Evolutionary conservation across 805 yeast species (phyloP), one percentile per base, ranked within the genome.

Genomic region (Pichia nakasei): DNA sequence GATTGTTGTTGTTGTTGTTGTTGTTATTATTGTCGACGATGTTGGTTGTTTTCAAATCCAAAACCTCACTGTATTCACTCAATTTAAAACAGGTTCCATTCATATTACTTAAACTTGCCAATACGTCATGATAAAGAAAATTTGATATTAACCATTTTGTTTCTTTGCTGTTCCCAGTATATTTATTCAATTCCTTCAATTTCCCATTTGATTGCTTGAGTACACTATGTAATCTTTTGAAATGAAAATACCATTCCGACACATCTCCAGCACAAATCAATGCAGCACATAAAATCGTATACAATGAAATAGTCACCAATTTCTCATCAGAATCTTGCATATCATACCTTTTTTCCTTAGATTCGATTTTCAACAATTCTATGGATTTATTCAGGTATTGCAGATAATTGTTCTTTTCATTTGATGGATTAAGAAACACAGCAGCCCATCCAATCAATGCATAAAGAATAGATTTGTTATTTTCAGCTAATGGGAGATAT

Each of bases 401-500:
- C 19, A 43, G 21, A 20, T 38, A 22, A 17, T 15, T 31, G 35
- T 29, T 21, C 21, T 22, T 22, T 31, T 26, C 38, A 32, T 48
- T 52, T 12, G 45, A 32, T 20, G 49, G 49, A 8, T 52, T 35
- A 13, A 44, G 37, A 31, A 53, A 53, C 32, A 59, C 53, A 9
- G 66, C 66, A 65, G 75, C 70, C 82, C 82, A 78, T 0, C 80
- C 76, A 22, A 77, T 60, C 9, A 78, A 54, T 1, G 73, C 67
- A 45, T 68, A 66, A 22, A 76, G 54, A 7, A 77, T 69, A 5
- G 76, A 67, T 32, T 64, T 64, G 41, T 73, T 69, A 22, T 60
- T 57, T 37, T 65, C 61, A 0, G 82, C 80, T 69, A 78, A 66
- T 5, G 78, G 78, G 3, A 78, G 56, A 54, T 76, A 76, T 11